These are phyloP conservation scores for Bipolaris bicolor DNA, from an alignment of 2,329 filamentous ascomycete species.

Conservation along the genomic window DNA sequence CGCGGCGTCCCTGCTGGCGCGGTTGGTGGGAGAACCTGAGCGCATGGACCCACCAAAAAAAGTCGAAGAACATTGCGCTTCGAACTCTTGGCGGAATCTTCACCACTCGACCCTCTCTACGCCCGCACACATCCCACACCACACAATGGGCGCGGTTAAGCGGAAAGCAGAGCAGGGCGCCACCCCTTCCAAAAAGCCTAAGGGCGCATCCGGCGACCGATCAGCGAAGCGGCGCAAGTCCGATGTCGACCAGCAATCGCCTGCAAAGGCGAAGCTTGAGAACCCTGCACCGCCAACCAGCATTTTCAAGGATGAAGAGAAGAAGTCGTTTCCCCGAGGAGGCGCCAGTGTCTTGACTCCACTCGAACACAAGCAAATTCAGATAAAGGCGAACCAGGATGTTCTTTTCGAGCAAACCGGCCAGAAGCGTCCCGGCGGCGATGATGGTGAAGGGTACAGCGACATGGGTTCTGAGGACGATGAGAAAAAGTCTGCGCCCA, in stretches of 20 bases:
- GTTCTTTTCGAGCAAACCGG: constrained; percentile 81
- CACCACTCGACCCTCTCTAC: constrained; percentile 11
- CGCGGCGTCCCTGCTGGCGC: constrained; percentile 5
- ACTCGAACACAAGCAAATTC: constrained; percentile 94
- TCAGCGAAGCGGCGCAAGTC: constrained; percentile 49
- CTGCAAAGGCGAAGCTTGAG: constrained; percentile 40
- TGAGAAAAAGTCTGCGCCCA: constrained; percentile 49
- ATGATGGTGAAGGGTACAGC: constrained; percentile 54
- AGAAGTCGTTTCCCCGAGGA: constrained; percentile 86
- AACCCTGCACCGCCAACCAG: constrained; percentile 46
- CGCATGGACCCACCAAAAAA: constrained; percentile 16
- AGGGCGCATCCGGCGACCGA: constrained; percentile 35
- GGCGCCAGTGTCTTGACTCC: constrained; percentile 90
- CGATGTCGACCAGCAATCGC: constrained; percentile 36
- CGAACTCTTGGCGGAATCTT: constrained; percentile 30
- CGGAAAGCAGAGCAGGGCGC: constrained; percentile 52
- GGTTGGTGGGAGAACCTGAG: constrained; percentile 17
- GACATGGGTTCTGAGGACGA: constrained; percentile 51
- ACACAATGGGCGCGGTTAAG: constrained; percentile 54
- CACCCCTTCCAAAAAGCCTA: constrained; percentile 41
- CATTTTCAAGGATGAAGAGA: constrained; percentile 76
- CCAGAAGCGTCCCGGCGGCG: constrained; percentile 62
- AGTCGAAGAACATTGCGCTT: constrained; percentile 16
- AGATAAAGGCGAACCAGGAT: constrained; percentile 89
- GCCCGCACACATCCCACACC: constrained; percentile 3